Conservation (phyloP, 345 rosid species). For the Cardamine occulta region DNA sequence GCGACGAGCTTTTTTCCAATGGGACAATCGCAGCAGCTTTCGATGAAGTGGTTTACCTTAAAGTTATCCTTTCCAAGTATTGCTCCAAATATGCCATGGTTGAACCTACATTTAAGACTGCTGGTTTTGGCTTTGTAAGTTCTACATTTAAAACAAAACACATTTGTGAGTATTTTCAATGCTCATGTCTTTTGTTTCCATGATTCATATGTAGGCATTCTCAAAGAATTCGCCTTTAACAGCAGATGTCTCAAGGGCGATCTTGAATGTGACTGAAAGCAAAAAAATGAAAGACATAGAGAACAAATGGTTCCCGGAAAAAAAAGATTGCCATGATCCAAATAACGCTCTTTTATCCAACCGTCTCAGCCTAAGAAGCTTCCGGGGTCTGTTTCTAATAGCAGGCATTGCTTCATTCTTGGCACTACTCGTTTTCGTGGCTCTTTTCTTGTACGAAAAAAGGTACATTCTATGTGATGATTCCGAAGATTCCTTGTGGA, state of each 20-base stretch:
- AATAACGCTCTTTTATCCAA: conserved; percentile 20
- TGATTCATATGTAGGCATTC: conserved; percentile 44
- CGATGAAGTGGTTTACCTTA: conserved; percentile 47
- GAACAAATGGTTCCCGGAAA: neutral
- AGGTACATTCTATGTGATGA: conserved; percentile 4
- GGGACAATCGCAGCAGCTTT: conserved; percentile 32
- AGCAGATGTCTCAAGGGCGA: conserved; percentile 48
- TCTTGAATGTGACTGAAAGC: conserved; percentile 47
- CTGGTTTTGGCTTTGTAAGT: conserved; percentile 58
- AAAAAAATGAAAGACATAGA: conserved; percentile 29
- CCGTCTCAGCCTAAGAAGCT: conserved; percentile 47
- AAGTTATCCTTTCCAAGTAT: conserved; percentile 23
- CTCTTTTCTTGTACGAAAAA: conserved; percentile 30
- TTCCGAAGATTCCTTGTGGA: conserved; percentile 41
- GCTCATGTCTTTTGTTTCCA: neutral
- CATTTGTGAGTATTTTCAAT: neutral
- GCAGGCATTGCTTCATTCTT: conserved; percentile 43
- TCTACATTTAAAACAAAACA: neutral
- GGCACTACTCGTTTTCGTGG: conserved; percentile 38
- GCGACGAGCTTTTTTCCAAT: conserved; percentile 14
- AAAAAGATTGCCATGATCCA: conserved; percentile 28
- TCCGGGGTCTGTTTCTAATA: conserved; percentile 55
- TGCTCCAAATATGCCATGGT: conserved; percentile 38
- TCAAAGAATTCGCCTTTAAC: conserved; percentile 47
- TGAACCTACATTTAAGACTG: conserved; percentile 33